A percentile compares a stretch with the other conserved stretches of the same genome.
Evolutionary conservation across 2,329 filamentous ascomycete species (phyloP).

Genomic region (Pseudogymnoascus sp.): DNA sequence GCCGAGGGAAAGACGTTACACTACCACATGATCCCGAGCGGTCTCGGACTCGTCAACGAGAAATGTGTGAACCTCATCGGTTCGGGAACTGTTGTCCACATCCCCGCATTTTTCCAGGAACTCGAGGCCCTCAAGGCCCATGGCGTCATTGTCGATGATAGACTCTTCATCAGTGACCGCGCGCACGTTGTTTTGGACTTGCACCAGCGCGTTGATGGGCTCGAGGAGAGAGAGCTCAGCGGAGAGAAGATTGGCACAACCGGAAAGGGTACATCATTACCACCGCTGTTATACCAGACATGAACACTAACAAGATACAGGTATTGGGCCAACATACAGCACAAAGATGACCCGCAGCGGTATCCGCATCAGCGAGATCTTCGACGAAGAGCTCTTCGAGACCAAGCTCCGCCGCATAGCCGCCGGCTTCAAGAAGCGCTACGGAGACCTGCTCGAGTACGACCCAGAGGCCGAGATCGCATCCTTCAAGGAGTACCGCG

Average conservation of each 20-base stretch:
- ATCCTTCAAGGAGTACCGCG: slow-evolving; percentile 53
- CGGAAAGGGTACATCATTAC: slow-evolving; percentile 33
- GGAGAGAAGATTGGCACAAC: slow-evolving; percentile 40
- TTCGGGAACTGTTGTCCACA: slow-evolving; percentile 61
- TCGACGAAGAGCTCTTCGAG: slow-evolving; percentile 61
- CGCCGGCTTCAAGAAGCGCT: slow-evolving; percentile 59
- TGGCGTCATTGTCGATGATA: slow-evolving; percentile 50
- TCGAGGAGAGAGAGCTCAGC: slow-evolving; percentile 53
- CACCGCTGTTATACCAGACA: slow-evolving; percentile 36
- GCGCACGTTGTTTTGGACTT: slow-evolving; percentile 60
- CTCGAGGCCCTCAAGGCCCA: slow-evolving; percentile 54
- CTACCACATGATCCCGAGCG: slow-evolving; percentile 57
- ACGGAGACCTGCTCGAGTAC: slow-evolving; percentile 58
- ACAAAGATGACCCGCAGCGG: slow-evolving; percentile 59
- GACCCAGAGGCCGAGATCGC: slow-evolving; percentile 65
- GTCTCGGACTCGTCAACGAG: slow-evolving; percentile 67
- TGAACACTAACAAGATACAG: slow-evolving; percentile 36
- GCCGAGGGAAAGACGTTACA: slow-evolving; percentile 37
- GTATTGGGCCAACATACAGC: slow-evolving; percentile 52
- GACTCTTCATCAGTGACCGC: slow-evolving; percentile 59
- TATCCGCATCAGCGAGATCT: slow-evolving; percentile 60
- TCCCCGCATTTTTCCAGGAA: slow-evolving; percentile 61
- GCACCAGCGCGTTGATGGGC: slow-evolving; percentile 61
- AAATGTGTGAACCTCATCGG: slow-evolving; percentile 68
- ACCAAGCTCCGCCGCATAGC: slow-evolving; percentile 57